Percentiles rank a stretch among this genome's conserved stretches.
phyloP scores from a whole-genome alignment of 495 filamentous ascomycete species.

The Evernia prunastri region DNA sequence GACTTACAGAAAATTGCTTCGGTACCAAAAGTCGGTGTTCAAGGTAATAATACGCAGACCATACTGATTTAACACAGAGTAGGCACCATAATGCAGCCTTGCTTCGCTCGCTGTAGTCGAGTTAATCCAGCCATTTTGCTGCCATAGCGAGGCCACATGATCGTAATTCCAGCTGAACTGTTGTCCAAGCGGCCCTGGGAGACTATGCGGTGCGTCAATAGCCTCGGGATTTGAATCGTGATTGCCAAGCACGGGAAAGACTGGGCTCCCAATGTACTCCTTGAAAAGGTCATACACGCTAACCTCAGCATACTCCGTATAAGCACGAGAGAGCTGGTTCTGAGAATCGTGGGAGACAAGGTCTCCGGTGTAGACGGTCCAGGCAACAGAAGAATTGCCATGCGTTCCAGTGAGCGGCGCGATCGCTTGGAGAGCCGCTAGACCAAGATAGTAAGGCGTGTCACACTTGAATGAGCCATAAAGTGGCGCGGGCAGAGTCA shows the following conservation, averaged over 20 bases:
- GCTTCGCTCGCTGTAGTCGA: slow-evolving; percentile 38
- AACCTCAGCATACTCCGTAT: slow-evolving; percentile 45
- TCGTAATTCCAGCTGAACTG: slow-evolving; percentile 54
- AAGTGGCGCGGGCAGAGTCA: slow-evolving; percentile 43
- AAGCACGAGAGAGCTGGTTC: slow-evolving; percentile 41
- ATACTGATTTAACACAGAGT: slow-evolving; percentile 43
- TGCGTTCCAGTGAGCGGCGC: slow-evolving; percentile 51
- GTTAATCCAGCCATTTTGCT: slow-evolving; percentile 47
- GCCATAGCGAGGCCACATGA: slow-evolving; percentile 46
- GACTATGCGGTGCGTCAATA: slow-evolving; percentile 43
- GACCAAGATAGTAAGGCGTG: slow-evolving; percentile 51
- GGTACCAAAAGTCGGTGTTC: slow-evolving; percentile 44
- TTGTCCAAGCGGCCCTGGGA: slow-evolving; percentile 47
- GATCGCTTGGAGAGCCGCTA: slow-evolving; percentile 52
- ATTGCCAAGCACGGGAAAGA: slow-evolving; percentile 49
- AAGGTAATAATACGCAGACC: slow-evolving; percentile 46
- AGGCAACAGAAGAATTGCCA: slow-evolving; percentile 37
- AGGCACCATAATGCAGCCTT: slow-evolving; percentile 45
- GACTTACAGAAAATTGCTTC: slow-evolving; percentile 28
- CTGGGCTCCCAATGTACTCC: slow-evolving; percentile 48
- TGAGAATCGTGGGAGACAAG: slow-evolving; percentile 48
- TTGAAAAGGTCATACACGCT: slow-evolving; percentile 50
- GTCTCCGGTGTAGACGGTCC: slow-evolving; percentile 52
- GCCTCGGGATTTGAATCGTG: slow-evolving; percentile 50
- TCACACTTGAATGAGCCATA: slow-evolving; percentile 53